Base-by-base conservation (phyloP, 2,329 filamentous ascomycete genomes). In the Fusarium transvaalense region DNA sequence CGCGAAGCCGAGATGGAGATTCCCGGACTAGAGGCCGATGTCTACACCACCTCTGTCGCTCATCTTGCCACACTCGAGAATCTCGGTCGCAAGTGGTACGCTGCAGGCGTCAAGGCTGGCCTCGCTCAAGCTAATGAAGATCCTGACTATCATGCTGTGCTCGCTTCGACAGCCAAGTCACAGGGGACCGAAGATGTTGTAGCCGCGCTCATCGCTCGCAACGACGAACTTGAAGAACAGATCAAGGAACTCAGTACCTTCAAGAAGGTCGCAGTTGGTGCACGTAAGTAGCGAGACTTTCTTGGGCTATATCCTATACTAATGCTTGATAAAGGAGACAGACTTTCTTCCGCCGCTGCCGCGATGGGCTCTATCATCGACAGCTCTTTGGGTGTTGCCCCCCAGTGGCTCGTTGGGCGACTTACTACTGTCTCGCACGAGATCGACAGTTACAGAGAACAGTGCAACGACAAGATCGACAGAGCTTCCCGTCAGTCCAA, bases 221-320 rank as follows among this genome's bases (percentile, higher is more conserved):
- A 51, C 5, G 31, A 51, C 3, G 31, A 60, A 15, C 23, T 62
- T 2, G 19, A 62, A 31, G 42, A n/a, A 17, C 19, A 56, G 1
- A 5, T 31, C 14, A n/a, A 35, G 1, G n/a, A 12, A 2, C 4
- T 7, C 0, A 0, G 17, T 0, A 3, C 2, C 21, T 15, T n/a
- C n/a, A 46, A 29, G 6, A 2, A 4, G 0, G 9, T 19, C 15
- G 19, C 21, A 1, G 5, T 19, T 5, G 6, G 5, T 4, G 31
- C 10, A 9, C 31, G 31, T 48, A 34, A 34, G 45, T 47, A 12
- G 3, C 14, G 4, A 14, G 3, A 5, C 6, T 13, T 1, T 15
- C 3, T 3, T 10, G 4, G 5, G 2, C 6, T 47, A 12, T 2
- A 23, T 6, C 12, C 10, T 8, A 6, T 32, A 7, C 43, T 45